Evolutionary conservation across 176 grass and related monocot species (phyloP).

Genomic region (Musa acuminata): DNA sequence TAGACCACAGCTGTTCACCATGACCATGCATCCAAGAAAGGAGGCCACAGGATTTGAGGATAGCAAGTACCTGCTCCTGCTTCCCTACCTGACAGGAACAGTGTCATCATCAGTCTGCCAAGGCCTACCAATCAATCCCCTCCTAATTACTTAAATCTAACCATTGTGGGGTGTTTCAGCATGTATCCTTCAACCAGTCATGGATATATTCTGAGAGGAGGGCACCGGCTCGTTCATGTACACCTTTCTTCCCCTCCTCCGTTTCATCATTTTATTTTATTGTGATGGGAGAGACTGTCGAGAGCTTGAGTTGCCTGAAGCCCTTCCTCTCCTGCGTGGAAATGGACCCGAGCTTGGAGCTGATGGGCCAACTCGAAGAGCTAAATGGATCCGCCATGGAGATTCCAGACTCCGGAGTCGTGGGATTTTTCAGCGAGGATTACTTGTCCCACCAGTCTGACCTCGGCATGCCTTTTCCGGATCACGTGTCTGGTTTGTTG

Average conservation of each 20-base stretch:
- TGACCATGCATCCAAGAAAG: no score
- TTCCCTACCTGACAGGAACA: neutral
- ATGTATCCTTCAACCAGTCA: neutral
- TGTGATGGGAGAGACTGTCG: neutral
- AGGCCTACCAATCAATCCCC: no score
- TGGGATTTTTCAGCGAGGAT: neutral
- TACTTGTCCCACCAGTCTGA: conserved; percentile 1
- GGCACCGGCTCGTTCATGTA: neutral
- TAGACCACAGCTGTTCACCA: no score
- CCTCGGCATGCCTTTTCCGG: neutral
- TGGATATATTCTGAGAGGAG: no score
- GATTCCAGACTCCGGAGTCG: neutral
- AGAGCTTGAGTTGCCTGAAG: neutral
- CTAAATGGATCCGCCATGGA: conserved; percentile 3
- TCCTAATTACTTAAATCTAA: neutral
- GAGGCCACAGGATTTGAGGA: neutral
- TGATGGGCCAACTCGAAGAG: conserved; percentile 14
- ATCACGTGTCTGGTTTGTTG: neutral
- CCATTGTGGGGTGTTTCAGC: neutral
- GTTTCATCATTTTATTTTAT: no score
- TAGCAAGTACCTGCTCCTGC: neutral
- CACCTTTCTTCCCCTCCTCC: neutral
- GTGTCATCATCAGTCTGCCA: neutral
- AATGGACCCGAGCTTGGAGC: conserved; percentile 9
- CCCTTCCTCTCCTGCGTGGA: conserved; percentile 1